Evolutionary conservation across 1,284 basidiomycete genomes (phyloP).

Genomic region (Amylostereum areolatum): DNA sequence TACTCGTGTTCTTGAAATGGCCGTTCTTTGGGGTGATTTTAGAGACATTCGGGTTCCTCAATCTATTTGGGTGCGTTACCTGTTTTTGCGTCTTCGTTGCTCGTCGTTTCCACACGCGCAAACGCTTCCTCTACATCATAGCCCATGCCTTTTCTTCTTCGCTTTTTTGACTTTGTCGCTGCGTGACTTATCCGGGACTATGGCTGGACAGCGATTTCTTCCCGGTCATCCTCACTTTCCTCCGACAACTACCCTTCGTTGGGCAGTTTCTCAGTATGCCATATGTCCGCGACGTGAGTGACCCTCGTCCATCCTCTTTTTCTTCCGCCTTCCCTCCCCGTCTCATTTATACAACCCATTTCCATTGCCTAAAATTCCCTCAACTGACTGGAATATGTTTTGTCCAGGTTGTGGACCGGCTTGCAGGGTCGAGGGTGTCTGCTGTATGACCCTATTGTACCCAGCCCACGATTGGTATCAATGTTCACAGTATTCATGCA

Average conservation of each 20-base stretch:
- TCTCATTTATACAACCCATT: background rate
- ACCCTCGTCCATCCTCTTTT: slow-evolving; percentile 21
- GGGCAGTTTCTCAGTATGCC: slow-evolving; percentile 86
- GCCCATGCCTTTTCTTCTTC: background rate
- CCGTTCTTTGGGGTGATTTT: slow-evolving; percentile 91
- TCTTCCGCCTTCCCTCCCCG: background rate
- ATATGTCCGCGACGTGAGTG: slow-evolving; percentile 61
- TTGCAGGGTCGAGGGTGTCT: slow-evolving; percentile 72
- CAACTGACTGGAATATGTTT: slow-evolving; percentile 19
- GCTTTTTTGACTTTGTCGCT: background rate
- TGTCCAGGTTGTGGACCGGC: slow-evolving; percentile 54
- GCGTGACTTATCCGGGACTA: too few relatives aligned
- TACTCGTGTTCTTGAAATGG: slow-evolving; percentile 88
- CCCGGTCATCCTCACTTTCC: slow-evolving; percentile 94
- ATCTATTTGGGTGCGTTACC: slow-evolving; percentile 87
- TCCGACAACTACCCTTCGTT: slow-evolving; percentile 91
- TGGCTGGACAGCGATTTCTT: slow-evolving; percentile 83
- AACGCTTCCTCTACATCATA: slow-evolving; percentile 5
- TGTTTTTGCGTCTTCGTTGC: background rate
- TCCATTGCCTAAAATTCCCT: background rate
- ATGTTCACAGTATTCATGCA: too few relatives aligned
- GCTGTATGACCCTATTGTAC: slow-evolving; percentile 44
- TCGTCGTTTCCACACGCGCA: background rate
- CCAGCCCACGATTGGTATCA: too few relatives aligned
- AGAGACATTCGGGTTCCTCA: slow-evolving; percentile 94